Base-by-base conservation (phyloP, 2,329 filamentous ascomycete genomes). In the Chaetomium strumarium region DNA sequence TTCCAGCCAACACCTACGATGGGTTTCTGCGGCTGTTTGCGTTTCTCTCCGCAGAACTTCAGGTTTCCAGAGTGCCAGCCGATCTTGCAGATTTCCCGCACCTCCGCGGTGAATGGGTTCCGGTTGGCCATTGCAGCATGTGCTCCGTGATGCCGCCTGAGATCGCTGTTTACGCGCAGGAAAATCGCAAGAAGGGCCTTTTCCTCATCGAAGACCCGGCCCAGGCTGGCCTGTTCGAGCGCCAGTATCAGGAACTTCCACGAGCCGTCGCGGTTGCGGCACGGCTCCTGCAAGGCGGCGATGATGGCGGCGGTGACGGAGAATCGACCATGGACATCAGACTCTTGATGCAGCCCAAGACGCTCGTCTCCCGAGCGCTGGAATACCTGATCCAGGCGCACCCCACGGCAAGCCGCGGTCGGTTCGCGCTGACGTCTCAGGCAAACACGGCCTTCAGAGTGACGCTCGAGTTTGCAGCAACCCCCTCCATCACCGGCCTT, bases 11-110 rank as follows among this genome's bases (percentile, higher is more conserved):
- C 10, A n/a, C 53, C 4, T 14, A 33, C 1, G 46, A 60, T 5
- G 51, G 62, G 7, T 56, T 64, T 19, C 47, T 60, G n/a, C 53
- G 52, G 12, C 24, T 40, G 19, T 49, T 58, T 42, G 46, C 55
- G 7, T 58, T 52, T 12, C 38, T 52, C 17, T 48, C 47, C 2
- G 50, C 37, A 42, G 24, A 46, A 3, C 36, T 64, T 12, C 29
- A 56, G 17, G 5, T 7, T 7, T 14, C 30, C 12, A 46, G 8
- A 3, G 19, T 39, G 12, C 53, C 55, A 1, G 12, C 10, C 9
- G 2, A 46, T 10, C 7, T 30, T 30, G 19, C 16, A 10, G 13
- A 2, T 19, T 38, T 51, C 20, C 33, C 14, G 14, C 52, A 57
- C 37, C 49, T 58, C 41, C 3, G 14, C 19, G 46, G 50, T 5